Percentiles rank a stretch among this genome's conserved stretches.
phyloP scores from a whole-genome alignment of 306 rosid species.

The Quercus gilva region DNA sequence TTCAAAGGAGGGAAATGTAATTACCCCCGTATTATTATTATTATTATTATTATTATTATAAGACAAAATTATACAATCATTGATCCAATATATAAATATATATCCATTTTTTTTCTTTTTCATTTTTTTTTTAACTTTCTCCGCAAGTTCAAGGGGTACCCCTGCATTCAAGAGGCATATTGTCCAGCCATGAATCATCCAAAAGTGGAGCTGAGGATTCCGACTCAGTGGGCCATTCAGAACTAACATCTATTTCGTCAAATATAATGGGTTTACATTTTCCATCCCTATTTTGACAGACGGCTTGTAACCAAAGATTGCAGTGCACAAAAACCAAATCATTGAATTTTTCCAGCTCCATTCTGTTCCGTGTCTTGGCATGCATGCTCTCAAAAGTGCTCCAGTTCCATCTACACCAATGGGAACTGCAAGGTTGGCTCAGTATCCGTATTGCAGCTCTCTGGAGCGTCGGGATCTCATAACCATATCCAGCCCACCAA shows the following conservation, averaged over 20 bases:
- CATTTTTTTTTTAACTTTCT: not conserved
- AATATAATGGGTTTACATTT: conserved; percentile 45
- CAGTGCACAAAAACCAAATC: conserved; percentile 67
- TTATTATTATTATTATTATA: not conserved
- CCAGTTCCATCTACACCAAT: conserved; percentile 68
- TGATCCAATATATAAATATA: too few relatives aligned
- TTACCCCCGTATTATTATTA: too few relatives aligned
- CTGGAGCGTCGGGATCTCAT: conserved; percentile 64
- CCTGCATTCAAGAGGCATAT: conserved; percentile 41
- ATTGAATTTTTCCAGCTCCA: conserved; percentile 44
- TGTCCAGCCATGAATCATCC: conserved; percentile 69
- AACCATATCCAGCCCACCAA: conserved; percentile 82
- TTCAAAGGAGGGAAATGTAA: accelerated
- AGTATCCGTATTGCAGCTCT: conserved; percentile 61
- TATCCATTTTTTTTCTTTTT: accelerated
- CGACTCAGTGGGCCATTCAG: conserved; percentile 65
- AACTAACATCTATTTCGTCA: conserved; percentile 58
- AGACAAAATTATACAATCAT: conserved; percentile 2
- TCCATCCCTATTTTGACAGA: conserved; percentile 34
- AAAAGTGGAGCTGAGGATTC: conserved; percentile 46
- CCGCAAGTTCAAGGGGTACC: conserved; percentile 33
- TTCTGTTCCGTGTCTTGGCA: conserved; percentile 36
- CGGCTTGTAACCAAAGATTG: conserved; percentile 61
- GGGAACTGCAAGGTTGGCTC: conserved; percentile 73
- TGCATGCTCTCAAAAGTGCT: conserved; percentile 51